These are phyloP conservation scores for Penicillium olsonii DNA, from an alignment of 2,329 filamentous ascomycete genomes.

Conservation along the genomic window DNA sequence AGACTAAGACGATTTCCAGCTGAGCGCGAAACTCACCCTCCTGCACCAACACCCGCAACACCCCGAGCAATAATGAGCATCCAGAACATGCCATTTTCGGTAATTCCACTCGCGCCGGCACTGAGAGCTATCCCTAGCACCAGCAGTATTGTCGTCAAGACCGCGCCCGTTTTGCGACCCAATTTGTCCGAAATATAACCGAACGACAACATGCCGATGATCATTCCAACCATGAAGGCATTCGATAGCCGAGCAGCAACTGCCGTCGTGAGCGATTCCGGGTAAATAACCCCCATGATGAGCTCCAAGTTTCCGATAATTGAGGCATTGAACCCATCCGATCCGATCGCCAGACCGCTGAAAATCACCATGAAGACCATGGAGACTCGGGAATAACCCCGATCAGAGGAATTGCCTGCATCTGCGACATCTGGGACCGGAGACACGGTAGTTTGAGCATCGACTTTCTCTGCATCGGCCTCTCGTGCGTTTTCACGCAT, in stretches of 20 bases:
- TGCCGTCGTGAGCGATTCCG: slow-evolving; percentile 20
- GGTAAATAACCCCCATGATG: slow-evolving; percentile 41
- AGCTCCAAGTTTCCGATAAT: slow-evolving; percentile 39
- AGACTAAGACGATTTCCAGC: not conserved
- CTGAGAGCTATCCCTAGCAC: slow-evolving; percentile 52
- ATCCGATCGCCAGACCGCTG: slow-evolving; percentile 38
- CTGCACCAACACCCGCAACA: slow-evolving; percentile 48
- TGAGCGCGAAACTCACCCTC: slow-evolving; percentile 26
- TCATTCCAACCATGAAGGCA: slow-evolving; percentile 59
- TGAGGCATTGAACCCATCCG: slow-evolving; percentile 39
- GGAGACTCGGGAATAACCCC: slow-evolving; percentile 25
- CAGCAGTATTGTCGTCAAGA: slow-evolving; percentile 51
- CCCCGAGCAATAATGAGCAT: slow-evolving; percentile 46
- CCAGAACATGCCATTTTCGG: slow-evolving; percentile 36
- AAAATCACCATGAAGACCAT: slow-evolving; percentile 37
- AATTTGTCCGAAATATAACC: slow-evolving; percentile 53
- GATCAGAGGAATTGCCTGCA: slow-evolving; percentile 2
- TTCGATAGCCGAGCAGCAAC: slow-evolving; percentile 53
- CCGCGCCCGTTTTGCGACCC: slow-evolving; percentile 52
- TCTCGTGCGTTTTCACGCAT: not conserved
- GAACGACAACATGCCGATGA: slow-evolving; percentile 58
- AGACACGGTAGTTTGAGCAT: not conserved
- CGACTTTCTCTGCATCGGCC: not conserved
- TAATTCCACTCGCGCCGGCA: slow-evolving; percentile 48
- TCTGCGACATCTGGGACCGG: not conserved